Conservation (phyloP, 2,329 filamentous ascomycete species). For the Colletotrichum brevisporum region DNA sequence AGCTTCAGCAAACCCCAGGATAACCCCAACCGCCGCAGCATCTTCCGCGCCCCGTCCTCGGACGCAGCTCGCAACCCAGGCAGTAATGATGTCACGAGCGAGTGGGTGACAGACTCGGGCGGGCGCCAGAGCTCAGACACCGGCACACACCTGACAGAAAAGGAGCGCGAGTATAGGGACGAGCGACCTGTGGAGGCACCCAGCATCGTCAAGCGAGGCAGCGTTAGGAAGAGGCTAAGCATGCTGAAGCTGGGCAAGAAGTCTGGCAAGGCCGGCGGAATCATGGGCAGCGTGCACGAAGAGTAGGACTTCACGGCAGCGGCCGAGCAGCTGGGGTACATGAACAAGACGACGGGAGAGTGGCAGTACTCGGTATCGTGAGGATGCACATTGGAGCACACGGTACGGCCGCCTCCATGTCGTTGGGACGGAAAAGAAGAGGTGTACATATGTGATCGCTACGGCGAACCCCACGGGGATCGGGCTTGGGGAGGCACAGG, state of each 20-base stretch:
- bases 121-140: conserved; percentile 46
- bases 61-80: conserved; percentile 44
- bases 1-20: conserved; percentile 48
- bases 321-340: conserved; percentile 40
- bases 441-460: conserved; percentile 17
- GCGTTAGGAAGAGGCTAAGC: conserved; percentile 84
- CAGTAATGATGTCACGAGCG: conserved; percentile 41
- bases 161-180: conserved; percentile 47
- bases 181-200: conserved; percentile 30
- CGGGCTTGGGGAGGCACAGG: conserved; percentile 12
- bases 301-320: conserved; percentile 57
- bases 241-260: conserved; percentile 83
- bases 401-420: neutral
- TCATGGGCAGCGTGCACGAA: conserved; percentile 70
- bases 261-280: conserved; percentile 67
- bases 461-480: neutral
- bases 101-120: conserved; percentile 51
- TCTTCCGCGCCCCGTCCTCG: conserved; percentile 59
- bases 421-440: neutral
- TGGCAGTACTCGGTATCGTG: conserved; percentile 42
- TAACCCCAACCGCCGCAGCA: conserved; percentile 57
- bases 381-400: neutral
- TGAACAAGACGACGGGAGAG: conserved; percentile 41
- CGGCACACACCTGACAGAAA: conserved; percentile 42
- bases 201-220: conserved; percentile 66